Evolutionary conservation across 1,139 yeast genomes (phyloP).

Genomic region (Protomyces inundatus): DNA sequence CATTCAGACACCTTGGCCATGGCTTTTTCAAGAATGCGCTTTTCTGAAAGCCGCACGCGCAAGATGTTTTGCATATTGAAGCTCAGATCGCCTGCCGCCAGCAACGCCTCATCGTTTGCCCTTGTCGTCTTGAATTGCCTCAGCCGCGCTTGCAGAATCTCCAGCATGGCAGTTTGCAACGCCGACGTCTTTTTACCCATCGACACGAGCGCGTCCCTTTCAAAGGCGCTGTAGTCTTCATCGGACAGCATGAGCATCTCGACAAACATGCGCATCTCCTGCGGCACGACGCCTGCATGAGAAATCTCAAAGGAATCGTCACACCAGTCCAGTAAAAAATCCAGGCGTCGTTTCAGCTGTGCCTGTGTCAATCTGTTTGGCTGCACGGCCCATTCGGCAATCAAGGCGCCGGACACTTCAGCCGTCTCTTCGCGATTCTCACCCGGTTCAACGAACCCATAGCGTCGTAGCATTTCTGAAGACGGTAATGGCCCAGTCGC

Average conservation of each 20-base stretch:
- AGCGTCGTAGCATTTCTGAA: constrained; percentile 76
- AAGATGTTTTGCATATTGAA: constrained; percentile 30
- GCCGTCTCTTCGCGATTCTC: constrained; percentile 79
- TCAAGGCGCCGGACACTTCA: constrained; percentile 46
- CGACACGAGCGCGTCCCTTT: constrained; percentile 25
- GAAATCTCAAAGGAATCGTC: constrained; percentile 38
- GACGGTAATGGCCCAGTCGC: constrained; percentile 90
- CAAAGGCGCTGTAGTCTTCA: constrained; percentile 21
- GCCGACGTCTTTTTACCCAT: constrained; percentile 25
- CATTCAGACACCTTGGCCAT: neutral
- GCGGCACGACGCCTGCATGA: constrained; percentile 28
- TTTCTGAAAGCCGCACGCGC: constrained; percentile 30
- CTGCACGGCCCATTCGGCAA: constrained; percentile 20
- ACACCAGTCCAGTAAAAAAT: constrained; percentile 32
- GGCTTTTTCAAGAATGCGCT: constrained; percentile 27
- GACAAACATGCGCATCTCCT: constrained; percentile 28
- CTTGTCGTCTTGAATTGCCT: constrained; percentile 28
- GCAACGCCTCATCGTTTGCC: constrained; percentile 30
- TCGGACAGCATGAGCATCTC: constrained; percentile 26
- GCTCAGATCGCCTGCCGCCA: constrained; percentile 17
- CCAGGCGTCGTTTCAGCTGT: constrained; percentile 31
- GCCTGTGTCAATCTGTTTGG: neutral
- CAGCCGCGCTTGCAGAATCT: constrained; percentile 26
- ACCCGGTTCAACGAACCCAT: constrained; percentile 77
- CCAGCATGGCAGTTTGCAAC: constrained; percentile 26